Conservation (phyloP, 495 filamentous ascomycete species). For the Penicillium pulvis region DNA sequence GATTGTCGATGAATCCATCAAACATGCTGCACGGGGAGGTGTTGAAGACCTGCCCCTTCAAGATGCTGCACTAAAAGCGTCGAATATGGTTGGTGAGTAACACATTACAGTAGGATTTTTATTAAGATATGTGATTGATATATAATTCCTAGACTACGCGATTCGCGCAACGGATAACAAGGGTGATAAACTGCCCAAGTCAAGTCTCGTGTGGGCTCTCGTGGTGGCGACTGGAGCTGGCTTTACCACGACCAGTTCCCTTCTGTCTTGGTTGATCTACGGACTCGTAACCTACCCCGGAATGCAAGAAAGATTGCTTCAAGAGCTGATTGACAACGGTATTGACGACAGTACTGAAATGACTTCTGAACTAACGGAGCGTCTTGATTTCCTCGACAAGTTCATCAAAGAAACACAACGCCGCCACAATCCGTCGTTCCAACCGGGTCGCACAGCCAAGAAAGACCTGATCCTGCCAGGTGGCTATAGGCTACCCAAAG, state of each 20-base stretch:
- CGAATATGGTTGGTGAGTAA: constrained; percentile 2
- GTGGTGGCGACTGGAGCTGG: constrained; percentile 29
- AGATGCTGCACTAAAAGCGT: constrained; percentile 51
- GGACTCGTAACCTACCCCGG: constrained; percentile 47
- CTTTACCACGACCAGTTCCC: constrained; percentile 30
- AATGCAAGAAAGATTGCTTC: constrained; percentile 52
- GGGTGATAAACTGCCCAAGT: constrained; percentile 49
- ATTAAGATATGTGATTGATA: too few relatives aligned
- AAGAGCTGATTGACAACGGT: constrained; percentile 54
- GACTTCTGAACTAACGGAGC: constrained; percentile 27
- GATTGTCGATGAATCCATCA: constrained; percentile 39
- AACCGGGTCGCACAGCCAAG: constrained; percentile 53
- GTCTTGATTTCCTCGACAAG: constrained; percentile 48
- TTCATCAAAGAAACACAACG: constrained; percentile 60
- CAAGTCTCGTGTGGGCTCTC: constrained; percentile 28
- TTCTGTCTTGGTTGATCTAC: constrained; percentile 53
- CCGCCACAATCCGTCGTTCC: constrained; percentile 55
- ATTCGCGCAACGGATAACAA: constrained; percentile 50
- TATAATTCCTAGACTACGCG: constrained; percentile 50
- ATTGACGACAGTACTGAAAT: constrained; percentile 33
- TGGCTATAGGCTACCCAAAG: constrained; percentile 50
- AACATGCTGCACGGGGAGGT: constrained; percentile 25
- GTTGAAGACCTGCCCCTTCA: constrained; percentile 44
- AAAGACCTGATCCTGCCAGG: constrained; percentile 53
- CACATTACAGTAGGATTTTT: too few relatives aligned